Base-by-base conservation (phyloP, 1,284 basidiomycete species). In the Hypsizygus ulmarius region DNA sequence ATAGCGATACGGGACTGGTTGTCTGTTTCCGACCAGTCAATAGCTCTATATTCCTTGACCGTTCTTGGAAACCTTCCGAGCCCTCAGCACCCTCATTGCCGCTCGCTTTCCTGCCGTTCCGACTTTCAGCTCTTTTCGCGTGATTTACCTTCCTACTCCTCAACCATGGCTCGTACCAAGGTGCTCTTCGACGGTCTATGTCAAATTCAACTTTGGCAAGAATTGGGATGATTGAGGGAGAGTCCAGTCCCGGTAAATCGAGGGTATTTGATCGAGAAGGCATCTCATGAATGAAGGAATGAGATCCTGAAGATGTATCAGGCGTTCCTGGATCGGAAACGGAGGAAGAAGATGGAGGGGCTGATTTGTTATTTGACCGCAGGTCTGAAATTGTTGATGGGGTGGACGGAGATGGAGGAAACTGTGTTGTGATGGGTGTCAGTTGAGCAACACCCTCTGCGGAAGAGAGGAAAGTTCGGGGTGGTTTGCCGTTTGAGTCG, bases 191-290 rank as follows among this genome's bases (percentile, higher is more conserved):
- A 38, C 72, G 73, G 62, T 93, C 90, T 56, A 93, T 87, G 60
- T 93, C 89, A 57, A 93, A 93, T 64, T 93, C 90, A 14, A 93
- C 80, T 67, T 91, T 93, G 43, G 90, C 91, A 25, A 93, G 75
- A 50, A 93, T 83, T 10, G 88, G 88, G 43, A 90, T 81, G 36
- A 88, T 66, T 21, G 84, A 79, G 42, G 75, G 63, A 12, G 82
- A 81, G 50, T 67, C 64, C 39, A 89, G 69, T 5, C 87, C 86
- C 12, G 84, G 81, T n/a, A 87, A 71, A 49, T 81, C 73, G 43
- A 86, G 65, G 28, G 74, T 73, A 41, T 76, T 72, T 25, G 71
- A 72, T 40, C 68, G 69, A 14, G 63, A 62, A 40, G 72, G 72
- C 35, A 73, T 72, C 8, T 74, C 71, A 16, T 64, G 59, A n/a